Base-by-base conservation (phyloP, 2,329 filamentous ascomycete species). In the Acephala macrosclerotiorum region DNA sequence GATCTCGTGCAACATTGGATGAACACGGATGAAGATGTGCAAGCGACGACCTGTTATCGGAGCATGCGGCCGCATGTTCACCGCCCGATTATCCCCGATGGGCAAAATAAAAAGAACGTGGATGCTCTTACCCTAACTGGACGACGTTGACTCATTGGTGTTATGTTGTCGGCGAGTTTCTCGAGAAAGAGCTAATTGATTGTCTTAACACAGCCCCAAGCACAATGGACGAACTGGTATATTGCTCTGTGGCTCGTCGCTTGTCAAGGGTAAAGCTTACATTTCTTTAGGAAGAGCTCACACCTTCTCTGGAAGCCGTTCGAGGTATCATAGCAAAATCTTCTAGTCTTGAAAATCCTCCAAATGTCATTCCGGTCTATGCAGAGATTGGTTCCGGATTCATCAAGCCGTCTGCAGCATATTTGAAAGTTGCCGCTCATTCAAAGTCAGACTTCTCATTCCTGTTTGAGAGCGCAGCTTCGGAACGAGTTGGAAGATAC, bases 381-480 rank as follows among this genome's bases (percentile, higher is more conserved):
- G 89, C 91, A 29, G 92, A 94, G 70, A 93, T 97, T 73, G 89
- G 93, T 6, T 95, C 95, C 73, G 95, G 97, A 79, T 90, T 98
- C 72, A 86, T 98, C 78, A 99, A 95, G 1, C 96, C 96, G 2
- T 95, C 93, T n/a, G 88, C 92, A 68, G 95, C 96, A 72, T 99
- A 98, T 80, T 86, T 99, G 71, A 98, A 97, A 80, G 85, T 97
- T 72, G 90, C 92, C 40, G 86, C 89, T 68, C 89, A 91, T 84
- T 91, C 86, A 35, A 82, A 86, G 71, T 92, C 91, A 58, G 89
- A 92, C 72, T 89, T 93, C 75, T 97, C 95, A 3, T 98, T 97
- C 78, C 87, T 99, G 57, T 97, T 97, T 79, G 96, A 99, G 81
- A 97, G 94, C 75, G 96, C 95, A 29, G 94, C 94, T 25, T 95